Evolutionary conservation across 2,329 filamentous ascomycete species (phyloP).

Genomic region (Talaromyces sp.): DNA sequence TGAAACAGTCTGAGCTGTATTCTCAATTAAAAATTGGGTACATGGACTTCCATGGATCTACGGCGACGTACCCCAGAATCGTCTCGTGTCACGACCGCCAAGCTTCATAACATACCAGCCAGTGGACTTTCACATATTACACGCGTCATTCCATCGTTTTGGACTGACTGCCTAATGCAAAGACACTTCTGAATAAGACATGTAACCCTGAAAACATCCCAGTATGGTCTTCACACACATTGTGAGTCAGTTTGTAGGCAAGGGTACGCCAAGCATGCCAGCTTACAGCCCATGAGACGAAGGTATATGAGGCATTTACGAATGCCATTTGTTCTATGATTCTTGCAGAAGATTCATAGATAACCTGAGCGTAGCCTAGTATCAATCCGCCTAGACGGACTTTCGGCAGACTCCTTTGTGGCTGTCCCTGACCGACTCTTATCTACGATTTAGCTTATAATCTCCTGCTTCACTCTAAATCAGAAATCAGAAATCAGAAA

Average conservation of each 20-base stretch:
- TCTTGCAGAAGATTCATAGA: not conserved
- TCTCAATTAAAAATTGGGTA: too few species aligned
- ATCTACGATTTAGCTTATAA: not conserved
- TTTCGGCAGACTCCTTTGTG: not conserved
- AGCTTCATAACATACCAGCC: not conserved
- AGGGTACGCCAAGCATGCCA: slow-evolving; percentile 1
- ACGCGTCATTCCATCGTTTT: slow-evolving; percentile 3
- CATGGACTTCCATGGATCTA: not conserved
- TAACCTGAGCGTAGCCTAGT: not conserved
- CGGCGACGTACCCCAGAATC: slow-evolving; percentile 3
- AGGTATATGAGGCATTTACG: slow-evolving; percentile 10
- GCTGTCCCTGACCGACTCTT: slow-evolving; percentile 2
- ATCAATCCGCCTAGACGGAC: not conserved
- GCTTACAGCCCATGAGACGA: not conserved
- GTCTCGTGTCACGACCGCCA: slow-evolving; percentile 9
- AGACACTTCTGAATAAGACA: not conserved
- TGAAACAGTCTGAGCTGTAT: not conserved
- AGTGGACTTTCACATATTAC: not conserved
- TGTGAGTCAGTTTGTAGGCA: not conserved
- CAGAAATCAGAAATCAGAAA: not conserved
- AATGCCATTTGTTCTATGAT: not conserved
- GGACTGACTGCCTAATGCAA: not conserved
- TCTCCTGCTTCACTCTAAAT: not conserved
- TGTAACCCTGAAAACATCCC: not conserved
- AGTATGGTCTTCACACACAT: not conserved